phyloP scores from a whole-genome alignment of 352 stramenopile genomes.

The Phytophthora brassicae region DNA sequence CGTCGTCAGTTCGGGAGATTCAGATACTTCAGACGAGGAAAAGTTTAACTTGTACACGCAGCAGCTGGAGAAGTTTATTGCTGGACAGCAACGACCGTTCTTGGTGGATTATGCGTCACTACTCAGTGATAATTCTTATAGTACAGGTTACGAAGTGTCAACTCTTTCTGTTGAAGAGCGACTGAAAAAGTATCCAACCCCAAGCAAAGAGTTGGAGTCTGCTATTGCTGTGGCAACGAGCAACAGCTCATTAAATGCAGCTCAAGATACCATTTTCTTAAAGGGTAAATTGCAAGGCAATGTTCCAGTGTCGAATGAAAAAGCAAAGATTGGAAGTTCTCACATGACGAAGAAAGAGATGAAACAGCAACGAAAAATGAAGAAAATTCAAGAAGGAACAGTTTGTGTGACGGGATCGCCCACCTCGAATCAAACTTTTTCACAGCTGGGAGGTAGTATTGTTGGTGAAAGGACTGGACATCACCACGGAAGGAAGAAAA shows the following conservation, averaged over 20 bases:
- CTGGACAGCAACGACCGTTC: slow-evolving; percentile 79
- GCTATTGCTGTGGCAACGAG: slow-evolving; percentile 1
- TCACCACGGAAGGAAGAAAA: slow-evolving; percentile 31
- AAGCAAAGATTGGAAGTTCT: slow-evolving; percentile 26
- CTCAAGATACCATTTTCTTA: slow-evolving; percentile 16
- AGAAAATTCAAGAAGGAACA: slow-evolving; percentile 60
- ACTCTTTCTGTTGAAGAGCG: slow-evolving; percentile 65
- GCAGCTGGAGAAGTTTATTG: slow-evolving; percentile 55
- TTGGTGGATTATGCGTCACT: slow-evolving; percentile 72
- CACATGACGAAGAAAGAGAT: slow-evolving; percentile 66
- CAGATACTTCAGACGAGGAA: slow-evolving; percentile 33
- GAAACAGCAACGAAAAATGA: slow-evolving; percentile 71
- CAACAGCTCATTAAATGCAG: not conserved
- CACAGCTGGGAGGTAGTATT: slow-evolving; percentile 13
- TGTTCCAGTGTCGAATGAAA: slow-evolving; percentile 10
- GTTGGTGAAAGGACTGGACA: slow-evolving; percentile 30
- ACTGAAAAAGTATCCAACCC: slow-evolving; percentile 44
- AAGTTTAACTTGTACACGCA: slow-evolving; percentile 65
- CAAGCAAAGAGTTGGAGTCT: slow-evolving; percentile 49
- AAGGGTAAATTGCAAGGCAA: slow-evolving; percentile 30
- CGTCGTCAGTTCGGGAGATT: slow-evolving; percentile 23
- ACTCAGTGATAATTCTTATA: slow-evolving; percentile 80
- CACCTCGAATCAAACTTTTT: slow-evolving; percentile 2
- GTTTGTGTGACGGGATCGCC: slow-evolving; percentile 3
- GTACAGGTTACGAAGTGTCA: slow-evolving; percentile 74